phyloP scores from a whole-genome alignment of 2,329 filamentous ascomycete species.

The Fusarium euwallaceae region DNA sequence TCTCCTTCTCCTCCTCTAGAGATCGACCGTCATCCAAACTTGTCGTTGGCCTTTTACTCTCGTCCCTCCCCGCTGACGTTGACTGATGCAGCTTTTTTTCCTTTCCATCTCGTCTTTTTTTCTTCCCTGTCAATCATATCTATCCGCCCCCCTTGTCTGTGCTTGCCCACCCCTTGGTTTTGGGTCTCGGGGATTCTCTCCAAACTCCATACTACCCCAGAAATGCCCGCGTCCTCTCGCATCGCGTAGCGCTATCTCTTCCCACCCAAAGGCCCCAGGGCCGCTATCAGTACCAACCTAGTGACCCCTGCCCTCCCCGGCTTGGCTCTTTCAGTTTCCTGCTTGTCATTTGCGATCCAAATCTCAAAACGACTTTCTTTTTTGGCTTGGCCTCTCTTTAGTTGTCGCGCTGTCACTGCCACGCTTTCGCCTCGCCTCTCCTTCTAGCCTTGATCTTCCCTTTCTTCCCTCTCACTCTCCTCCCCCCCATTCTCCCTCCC shows the following conservation, averaged over 20 bases:
- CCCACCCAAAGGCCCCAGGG: constrained; percentile 14
- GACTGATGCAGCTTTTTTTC: background rate
- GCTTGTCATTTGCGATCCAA: constrained; percentile 33
- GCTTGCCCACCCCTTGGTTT: constrained; percentile 11
- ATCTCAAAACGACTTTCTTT: constrained; percentile 34
- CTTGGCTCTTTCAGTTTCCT: constrained; percentile 16
- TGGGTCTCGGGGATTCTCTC: constrained; percentile 15
- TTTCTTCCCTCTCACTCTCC: constrained; percentile 9
- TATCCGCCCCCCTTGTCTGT: background rate
- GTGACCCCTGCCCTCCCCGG: constrained; percentile 27
- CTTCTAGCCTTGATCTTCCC: constrained; percentile 3
- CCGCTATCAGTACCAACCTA: constrained; percentile 44
- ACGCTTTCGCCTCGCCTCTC: constrained; percentile 11
- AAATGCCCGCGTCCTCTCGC: constrained; percentile 40
- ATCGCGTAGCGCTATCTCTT: constrained; percentile 47
- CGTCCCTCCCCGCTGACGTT: constrained; percentile 11
- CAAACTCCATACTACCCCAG: constrained; percentile 47
- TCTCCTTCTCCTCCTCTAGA: background rate
- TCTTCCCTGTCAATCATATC: constrained; percentile 4
- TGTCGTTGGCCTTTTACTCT: constrained; percentile 8
- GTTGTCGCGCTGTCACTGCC: constrained; percentile 2
- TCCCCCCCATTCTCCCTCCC: background rate
- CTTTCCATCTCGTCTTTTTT: constrained; percentile 8
- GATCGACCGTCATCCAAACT: constrained; percentile 14
- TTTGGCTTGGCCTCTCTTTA: constrained; percentile 28